Conservation (phyloP, 73 alveolate species). For the Paramecium pentaurelia region DNA sequence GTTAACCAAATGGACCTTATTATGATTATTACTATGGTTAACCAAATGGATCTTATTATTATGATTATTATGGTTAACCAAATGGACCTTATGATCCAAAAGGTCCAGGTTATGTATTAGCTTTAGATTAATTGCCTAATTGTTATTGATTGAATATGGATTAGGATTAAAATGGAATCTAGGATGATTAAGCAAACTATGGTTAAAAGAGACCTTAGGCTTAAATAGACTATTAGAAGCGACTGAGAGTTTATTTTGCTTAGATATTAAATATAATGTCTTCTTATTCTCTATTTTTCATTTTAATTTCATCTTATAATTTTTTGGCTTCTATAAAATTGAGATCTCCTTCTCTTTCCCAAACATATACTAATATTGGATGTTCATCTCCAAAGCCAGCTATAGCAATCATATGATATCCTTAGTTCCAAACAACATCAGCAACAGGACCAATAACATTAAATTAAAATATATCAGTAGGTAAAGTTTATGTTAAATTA, state of each 20-base stretch:
- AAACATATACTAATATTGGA: conserved; percentile 91
- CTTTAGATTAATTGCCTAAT: background rate
- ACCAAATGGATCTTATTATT: background rate
- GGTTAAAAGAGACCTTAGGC: background rate
- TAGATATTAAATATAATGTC: background rate
- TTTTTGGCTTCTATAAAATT: conserved; percentile 43
- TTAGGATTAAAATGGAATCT: background rate
- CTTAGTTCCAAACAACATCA: conserved; percentile 93
- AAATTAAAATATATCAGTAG: conserved; percentile 72
- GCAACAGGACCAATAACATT: conserved; percentile 85
- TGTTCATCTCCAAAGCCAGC: conserved; percentile 94
- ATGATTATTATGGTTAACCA: background rate
- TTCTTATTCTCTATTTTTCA: background rate
- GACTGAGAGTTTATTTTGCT: background rate
- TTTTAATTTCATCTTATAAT: conserved; percentile 13
- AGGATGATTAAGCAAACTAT: background rate
- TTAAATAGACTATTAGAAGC: background rate
- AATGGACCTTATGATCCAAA: background rate
- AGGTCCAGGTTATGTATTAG: background rate
- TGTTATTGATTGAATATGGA: background rate
- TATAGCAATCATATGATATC: conserved; percentile 94
- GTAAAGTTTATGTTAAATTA: conserved; percentile 70
- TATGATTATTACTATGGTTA: background rate
- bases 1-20: background rate
- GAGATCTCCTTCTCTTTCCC: conserved; percentile 68